These are phyloP conservation scores for Vaccinium darrowii DNA, from an alignment of 148 eudicot species.

Conservation along the genomic window DNA sequence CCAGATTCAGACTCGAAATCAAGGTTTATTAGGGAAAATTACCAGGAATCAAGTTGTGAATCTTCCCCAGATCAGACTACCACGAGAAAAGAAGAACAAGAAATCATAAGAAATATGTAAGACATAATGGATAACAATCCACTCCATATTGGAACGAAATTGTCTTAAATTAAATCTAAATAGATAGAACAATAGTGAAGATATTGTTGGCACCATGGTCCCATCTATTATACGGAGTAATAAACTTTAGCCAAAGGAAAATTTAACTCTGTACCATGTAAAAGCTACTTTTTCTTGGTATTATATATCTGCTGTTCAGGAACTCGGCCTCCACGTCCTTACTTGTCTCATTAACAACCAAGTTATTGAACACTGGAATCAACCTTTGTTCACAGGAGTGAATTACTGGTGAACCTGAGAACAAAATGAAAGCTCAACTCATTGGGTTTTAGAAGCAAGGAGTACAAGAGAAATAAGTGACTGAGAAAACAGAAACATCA, in stretches of 20 bases:
- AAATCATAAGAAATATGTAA: constrained; percentile 32
- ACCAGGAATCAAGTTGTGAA: constrained; percentile 81
- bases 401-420: constrained; percentile 24
- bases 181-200: background rate
- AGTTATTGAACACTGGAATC: constrained; percentile 53
- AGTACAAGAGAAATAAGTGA: background rate
- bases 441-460: background rate
- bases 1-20: constrained; percentile 19
- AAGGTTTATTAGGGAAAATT: constrained; percentile 28
- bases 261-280: constrained; percentile 55
- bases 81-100: constrained; percentile 30
- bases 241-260: background rate
- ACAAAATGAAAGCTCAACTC: constrained; percentile 9
- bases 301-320: constrained; percentile 45
- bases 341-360: constrained; percentile 48
- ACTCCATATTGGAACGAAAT: constrained; percentile 2
- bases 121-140: constrained; percentile 14
- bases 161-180: background rate
- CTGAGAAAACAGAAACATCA: background rate
- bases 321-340: constrained; percentile 66
- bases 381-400: constrained; percentile 31
- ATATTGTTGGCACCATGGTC: background rate
- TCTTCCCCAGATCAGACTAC: constrained; percentile 86
- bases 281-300: constrained; percentile 78
- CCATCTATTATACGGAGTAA: too few species aligned